These are phyloP conservation scores for Lipomyces mesembrius DNA, from an alignment of 805 yeast genomes.

Conservation along the genomic window DNA sequence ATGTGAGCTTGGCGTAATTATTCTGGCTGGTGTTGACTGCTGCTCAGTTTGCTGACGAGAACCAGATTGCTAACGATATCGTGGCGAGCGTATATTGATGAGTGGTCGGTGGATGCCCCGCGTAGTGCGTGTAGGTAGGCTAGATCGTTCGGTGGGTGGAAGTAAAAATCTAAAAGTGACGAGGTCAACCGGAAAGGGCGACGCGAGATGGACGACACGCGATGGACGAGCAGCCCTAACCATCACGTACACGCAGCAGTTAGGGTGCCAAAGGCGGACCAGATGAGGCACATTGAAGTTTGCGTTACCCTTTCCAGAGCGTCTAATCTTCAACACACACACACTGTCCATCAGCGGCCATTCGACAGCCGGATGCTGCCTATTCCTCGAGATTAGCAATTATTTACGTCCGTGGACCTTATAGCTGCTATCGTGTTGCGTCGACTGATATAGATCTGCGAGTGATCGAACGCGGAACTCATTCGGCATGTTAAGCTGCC, in stretches of 20 bases:
- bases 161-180: not conserved
- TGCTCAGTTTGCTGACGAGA: not conserved
- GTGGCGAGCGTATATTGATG: not conserved
- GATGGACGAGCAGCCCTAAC: not conserved
- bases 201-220: not conserved
- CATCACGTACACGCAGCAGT: not conserved
- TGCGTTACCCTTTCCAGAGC: not conserved
- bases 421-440: too few species aligned
- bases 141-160: not conserved
- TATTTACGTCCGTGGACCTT: too few species aligned
- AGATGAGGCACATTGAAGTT: not conserved
- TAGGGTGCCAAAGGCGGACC: not conserved
- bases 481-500: too few species aligned
- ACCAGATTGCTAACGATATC: not conserved
- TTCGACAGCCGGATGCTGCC: too few species aligned
- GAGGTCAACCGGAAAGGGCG: too few species aligned
- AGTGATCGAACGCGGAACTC: too few species aligned
- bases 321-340: too few species aligned
- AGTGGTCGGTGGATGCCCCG: not conserved
- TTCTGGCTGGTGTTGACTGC: not conserved
- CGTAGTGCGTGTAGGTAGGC: not conserved
- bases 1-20: not conserved
- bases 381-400: too few species aligned
- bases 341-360: not conserved
- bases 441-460: too few species aligned